Evolutionary conservation across 257 asterid genomes (phyloP).

Genomic region (Eucommia ulmoides): DNA sequence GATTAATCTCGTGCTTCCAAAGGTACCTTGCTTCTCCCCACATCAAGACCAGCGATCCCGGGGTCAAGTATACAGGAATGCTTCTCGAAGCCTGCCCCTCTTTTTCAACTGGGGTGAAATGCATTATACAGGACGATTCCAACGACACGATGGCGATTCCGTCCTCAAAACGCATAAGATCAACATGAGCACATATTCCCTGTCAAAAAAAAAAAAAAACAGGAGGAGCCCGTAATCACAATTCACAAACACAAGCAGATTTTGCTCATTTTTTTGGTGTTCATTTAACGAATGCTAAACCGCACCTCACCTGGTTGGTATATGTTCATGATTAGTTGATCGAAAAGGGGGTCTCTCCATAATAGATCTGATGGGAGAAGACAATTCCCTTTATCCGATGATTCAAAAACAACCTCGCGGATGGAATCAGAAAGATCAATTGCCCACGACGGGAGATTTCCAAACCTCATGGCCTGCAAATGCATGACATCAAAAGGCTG

Average conservation of each 20-base stretch:
- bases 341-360: conserved; percentile 73
- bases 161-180: conserved; percentile 81
- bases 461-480: conserved; percentile 86
- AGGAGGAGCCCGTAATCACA: background rate
- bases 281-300: no score
- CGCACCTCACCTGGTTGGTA: conserved; percentile 96
- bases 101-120: conserved; percentile 33
- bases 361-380: no score
- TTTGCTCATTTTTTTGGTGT: no score
- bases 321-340: conserved; percentile 73
- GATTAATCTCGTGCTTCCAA: conserved; percentile 88
- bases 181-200: conserved; percentile 92
- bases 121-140: conserved; percentile 80
- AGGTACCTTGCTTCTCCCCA: conserved; percentile 79
- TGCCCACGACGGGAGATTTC: conserved; percentile 87
- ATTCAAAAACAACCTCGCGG: conserved; percentile 39
- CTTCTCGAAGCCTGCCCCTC: conserved; percentile 1
- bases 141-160: conserved; percentile 76
- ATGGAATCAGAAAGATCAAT: conserved; percentile 40
- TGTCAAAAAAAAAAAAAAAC: conserved; percentile 5
- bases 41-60: conserved; percentile 72
- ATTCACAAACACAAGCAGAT: background rate
- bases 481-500: background rate
- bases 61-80: conserved; percentile 48
- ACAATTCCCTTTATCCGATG: no score